Conservation (phyloP, 352 stramenopile species). For the Phytophthora aleatoria region DNA sequence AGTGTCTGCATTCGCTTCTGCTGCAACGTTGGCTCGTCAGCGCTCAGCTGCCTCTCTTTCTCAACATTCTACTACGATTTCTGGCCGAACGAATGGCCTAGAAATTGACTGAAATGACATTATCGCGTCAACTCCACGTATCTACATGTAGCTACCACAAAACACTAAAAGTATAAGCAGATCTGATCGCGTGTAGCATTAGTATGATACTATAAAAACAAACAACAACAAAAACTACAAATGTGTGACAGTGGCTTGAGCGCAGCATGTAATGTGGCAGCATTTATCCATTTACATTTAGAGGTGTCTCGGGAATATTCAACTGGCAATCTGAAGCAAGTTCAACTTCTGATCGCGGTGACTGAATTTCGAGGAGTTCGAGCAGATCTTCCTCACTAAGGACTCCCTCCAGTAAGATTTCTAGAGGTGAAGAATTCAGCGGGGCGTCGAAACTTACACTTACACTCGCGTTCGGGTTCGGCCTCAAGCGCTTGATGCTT, state of each 20-base stretch:
- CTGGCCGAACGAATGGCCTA: conserved; percentile 26
- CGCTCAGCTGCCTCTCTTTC: conserved; percentile 62
- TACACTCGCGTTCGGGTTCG: background rate
- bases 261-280: no score
- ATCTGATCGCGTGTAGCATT: background rate
- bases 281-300: background rate
- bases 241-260: no score
- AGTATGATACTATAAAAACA: no score
- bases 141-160: background rate
- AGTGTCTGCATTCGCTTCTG: conserved; percentile 56
- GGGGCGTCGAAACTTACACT: background rate
- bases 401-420: conserved; percentile 7
- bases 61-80: conserved; percentile 42
- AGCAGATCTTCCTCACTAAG: conserved; percentile 21
- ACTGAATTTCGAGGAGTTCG: conserved; percentile 11
- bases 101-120: conserved; percentile 17
- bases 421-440: conserved; percentile 6
- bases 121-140: background rate
- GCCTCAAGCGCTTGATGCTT: conserved; percentile 7
- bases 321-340: background rate
- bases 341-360: background rate
- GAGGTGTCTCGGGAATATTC: background rate
- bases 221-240: no score
- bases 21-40: conserved; percentile 52
- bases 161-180: conserved; percentile 7